phyloP scores from a whole-genome alignment of 352 stramenopile genomes.

The Pythium inflatum region DNA sequence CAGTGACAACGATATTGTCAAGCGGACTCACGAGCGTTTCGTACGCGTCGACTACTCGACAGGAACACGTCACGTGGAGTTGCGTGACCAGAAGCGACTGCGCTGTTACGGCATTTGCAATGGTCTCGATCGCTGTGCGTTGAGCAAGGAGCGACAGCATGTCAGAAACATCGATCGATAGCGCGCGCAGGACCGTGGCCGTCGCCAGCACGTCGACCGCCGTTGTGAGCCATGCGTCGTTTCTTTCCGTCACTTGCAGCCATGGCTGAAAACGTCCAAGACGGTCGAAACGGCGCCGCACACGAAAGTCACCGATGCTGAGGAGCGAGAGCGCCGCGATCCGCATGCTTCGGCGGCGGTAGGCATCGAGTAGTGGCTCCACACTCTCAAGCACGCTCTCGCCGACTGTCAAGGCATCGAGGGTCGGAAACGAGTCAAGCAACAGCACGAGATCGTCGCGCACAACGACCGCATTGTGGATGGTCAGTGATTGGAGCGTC shows the following conservation, averaged over 20 bases:
- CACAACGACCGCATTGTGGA: background rate
- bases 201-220: no score
- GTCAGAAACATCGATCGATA: no score
- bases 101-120: background rate
- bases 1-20: no score
- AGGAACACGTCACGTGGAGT: conserved; percentile 5
- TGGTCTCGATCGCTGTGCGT: no score
- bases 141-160: no score
- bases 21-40: no score
- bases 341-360: background rate
- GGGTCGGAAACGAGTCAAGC: background rate
- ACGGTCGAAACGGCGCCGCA: background rate
- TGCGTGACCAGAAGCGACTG: background rate
- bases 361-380: background rate
- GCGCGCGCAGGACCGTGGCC: no score
- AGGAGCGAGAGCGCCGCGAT: background rate
- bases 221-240: no score
- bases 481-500: background rate
- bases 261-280: background rate
- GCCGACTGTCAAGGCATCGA: background rate
- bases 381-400: background rate
- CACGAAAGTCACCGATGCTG: background rate
- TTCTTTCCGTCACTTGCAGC: background rate
- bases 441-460: background rate
- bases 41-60: no score